Evolutionary conservation across 2,329 filamentous ascomycete species (phyloP), one percentile per base, ranked within the genome.

Genomic region (Clonostachys rhizophaga): DNA sequence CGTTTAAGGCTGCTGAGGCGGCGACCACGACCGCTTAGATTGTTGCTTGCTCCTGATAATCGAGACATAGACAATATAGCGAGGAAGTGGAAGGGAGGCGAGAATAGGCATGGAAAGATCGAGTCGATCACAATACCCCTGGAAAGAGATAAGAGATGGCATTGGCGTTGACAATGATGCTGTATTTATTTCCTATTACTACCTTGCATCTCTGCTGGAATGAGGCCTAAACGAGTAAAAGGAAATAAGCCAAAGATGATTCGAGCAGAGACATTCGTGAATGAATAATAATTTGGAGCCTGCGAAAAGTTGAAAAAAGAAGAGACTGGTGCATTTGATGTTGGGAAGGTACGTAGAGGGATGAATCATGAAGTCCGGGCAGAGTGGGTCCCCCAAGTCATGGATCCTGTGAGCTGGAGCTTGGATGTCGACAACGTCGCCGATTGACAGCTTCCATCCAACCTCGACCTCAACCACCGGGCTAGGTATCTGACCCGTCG

Each of bases 1-100:
- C 89, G 0, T 95, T 96, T 69, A 78, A 82, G 62, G 76, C 79
- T 24, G 77, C 79, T 0, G 59, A 66, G 20, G 76, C 72, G 8
- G 67, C 75, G 5, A 69, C 59, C n/a, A 66, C 62, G 8, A 58
- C 62, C 42, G 24, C 24, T 30, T 30, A 30, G 9, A 30, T 30
- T 30, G 24, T 30, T 30, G 24, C 24, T 30, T 30, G 8, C 3
- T 10, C 24, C 24, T 30, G 24, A 30, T 10, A 10, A 30, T 10
- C 9, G 8, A 30, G 24, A 30, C 24, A 30, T 30, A 30, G 10
- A 30, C 9, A 30, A 10, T 2, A 30, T 30, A 39, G 36, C 14
- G 36, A 39, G 10, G 36, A 39, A 39, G 36, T n/a, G 36, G 11
- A 39, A 11, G 36, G 17, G 11, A 24, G 16, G 5, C 36, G 11